Percentiles rank a stretch among this genome's conserved stretches.
phyloP scores from a whole-genome alignment of 768 basidiomycete genomes.

The Lepiota brunneoincarnata region DNA sequence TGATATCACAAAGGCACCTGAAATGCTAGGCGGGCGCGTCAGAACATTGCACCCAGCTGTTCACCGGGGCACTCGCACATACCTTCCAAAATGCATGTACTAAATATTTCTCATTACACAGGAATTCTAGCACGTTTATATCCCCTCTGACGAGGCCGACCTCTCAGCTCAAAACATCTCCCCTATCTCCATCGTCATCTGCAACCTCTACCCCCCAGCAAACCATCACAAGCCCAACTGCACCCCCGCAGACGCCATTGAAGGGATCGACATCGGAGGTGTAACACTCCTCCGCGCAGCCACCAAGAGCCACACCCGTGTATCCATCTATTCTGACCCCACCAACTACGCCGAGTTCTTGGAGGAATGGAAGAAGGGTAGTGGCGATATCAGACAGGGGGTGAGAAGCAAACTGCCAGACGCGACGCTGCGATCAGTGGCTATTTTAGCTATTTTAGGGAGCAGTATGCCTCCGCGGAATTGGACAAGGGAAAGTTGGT shows the following conservation, averaged over 20 bases:
- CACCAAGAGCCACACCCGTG: slow-evolving; percentile 96
- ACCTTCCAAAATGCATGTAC: background rate
- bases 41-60: slow-evolving; percentile 98
- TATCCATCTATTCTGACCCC: slow-evolving; percentile 86
- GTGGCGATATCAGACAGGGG: slow-evolving; percentile 66
- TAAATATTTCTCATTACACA: slow-evolving; percentile 26
- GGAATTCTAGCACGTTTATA: slow-evolving; percentile 94
- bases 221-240: slow-evolving; percentile 84
- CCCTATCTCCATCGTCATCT: too few species aligned
- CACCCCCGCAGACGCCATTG: slow-evolving; percentile 89
- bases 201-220: slow-evolving; percentile 99
- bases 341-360: slow-evolving; percentile 84
- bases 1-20: too few species aligned
- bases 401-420: slow-evolving; percentile 83
- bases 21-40: slow-evolving; percentile 97
- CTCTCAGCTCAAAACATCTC: slow-evolving; percentile 79
- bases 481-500: slow-evolving; percentile 57
- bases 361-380: slow-evolving; percentile 64
- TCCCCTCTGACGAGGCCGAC: slow-evolving; percentile 85
- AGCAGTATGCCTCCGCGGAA: slow-evolving; percentile 89
- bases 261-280: too few species aligned
- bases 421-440: slow-evolving; percentile 97
- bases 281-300: slow-evolving; percentile 98
- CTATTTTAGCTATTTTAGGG: slow-evolving; percentile 96
- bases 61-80: slow-evolving; percentile 74